A percentile compares a stretch with the other conserved stretches of the same genome.
These are phyloP conservation scores for Colletotrichum sp. DNA, from an alignment of 2,329 filamentous ascomycete genomes.

Conservation along the genomic window DNA sequence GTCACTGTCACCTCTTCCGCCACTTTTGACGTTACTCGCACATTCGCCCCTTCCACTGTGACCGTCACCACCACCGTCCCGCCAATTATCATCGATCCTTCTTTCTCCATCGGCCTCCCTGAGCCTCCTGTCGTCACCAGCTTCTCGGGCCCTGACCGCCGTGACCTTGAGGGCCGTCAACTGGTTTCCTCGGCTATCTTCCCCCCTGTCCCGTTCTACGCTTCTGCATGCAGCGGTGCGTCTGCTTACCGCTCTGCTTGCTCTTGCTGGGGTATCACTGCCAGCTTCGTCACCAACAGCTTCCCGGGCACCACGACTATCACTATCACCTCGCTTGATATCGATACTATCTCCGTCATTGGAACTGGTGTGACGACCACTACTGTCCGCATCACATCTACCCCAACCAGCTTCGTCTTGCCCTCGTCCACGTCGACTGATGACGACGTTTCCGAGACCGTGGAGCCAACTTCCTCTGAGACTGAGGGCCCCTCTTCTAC, in stretches of 20 bases:
- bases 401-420: not conserved
- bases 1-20: not conserved
- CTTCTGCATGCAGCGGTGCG: conserved; percentile 24
- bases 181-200: not conserved
- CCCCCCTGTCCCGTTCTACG: conserved; percentile 26
- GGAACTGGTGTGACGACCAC: not conserved
- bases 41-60: not conserved
- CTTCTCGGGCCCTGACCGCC: not conserved
- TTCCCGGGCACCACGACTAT: not conserved
- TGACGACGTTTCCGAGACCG: not conserved
- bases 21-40: not conserved
- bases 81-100: not conserved
- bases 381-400: not conserved
- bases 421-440: not conserved
- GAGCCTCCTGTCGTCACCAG: not conserved
- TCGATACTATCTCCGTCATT: not conserved
- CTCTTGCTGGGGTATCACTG: conserved; percentile 29
- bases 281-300: conserved; percentile 5
- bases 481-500: not conserved
- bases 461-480: not conserved
- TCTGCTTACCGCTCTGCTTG: conserved; percentile 29
- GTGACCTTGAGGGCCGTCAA: not conserved
- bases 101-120: not conserved
- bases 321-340: not conserved
- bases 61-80: not conserved